A percentile compares a stretch with the other conserved stretches of the same genome.
Evolutionary conservation across 2,329 filamentous ascomycete species (phyloP).

Genomic region (Chaetothyriales sp.): DNA sequence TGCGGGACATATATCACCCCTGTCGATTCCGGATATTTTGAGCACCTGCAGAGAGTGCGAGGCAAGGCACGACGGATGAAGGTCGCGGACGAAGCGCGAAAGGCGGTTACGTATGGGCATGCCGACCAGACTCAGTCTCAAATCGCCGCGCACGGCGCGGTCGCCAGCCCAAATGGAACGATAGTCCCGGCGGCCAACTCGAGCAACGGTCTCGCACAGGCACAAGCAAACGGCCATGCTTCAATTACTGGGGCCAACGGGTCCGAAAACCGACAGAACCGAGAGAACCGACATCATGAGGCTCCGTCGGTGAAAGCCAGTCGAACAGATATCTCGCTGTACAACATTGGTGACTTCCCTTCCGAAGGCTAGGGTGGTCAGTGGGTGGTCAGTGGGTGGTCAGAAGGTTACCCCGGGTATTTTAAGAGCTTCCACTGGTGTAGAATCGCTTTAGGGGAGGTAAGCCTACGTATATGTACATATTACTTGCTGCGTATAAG

Average conservation of each 20-base stretch:
- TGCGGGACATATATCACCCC: slow-evolving; percentile 74
- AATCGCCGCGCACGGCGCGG: slow-evolving; percentile 49
- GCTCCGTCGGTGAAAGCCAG: too few species aligned
- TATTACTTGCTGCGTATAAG: too few species aligned
- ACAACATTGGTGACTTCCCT: slow-evolving; percentile 40
- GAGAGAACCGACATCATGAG: slow-evolving; percentile 15
- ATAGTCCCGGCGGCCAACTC: slow-evolving; percentile 38
- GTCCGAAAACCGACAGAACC: slow-evolving; percentile 7
- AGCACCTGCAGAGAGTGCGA: slow-evolving; percentile 58
- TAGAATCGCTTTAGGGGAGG: neutral
- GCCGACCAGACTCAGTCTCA: slow-evolving; percentile 48
- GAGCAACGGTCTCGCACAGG: slow-evolving; percentile 5
- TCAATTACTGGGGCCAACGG: neutral
- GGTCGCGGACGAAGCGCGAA: slow-evolving; percentile 49
- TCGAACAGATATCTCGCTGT: slow-evolving; percentile 43
- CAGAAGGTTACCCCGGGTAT: neutral
- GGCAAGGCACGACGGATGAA: slow-evolving; percentile 58
- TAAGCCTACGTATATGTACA: too few species aligned
- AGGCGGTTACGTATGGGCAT: slow-evolving; percentile 50
- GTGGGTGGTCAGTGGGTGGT: neutral
- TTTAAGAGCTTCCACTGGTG: neutral
- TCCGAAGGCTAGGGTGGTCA: slow-evolving; percentile 5
- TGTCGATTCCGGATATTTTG: slow-evolving; percentile 67
- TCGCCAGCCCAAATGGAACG: slow-evolving; percentile 42
- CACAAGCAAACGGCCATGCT: slow-evolving; percentile 3